Conservation (phyloP, 768 basidiomycete species). For the Russula foetens region DNA sequence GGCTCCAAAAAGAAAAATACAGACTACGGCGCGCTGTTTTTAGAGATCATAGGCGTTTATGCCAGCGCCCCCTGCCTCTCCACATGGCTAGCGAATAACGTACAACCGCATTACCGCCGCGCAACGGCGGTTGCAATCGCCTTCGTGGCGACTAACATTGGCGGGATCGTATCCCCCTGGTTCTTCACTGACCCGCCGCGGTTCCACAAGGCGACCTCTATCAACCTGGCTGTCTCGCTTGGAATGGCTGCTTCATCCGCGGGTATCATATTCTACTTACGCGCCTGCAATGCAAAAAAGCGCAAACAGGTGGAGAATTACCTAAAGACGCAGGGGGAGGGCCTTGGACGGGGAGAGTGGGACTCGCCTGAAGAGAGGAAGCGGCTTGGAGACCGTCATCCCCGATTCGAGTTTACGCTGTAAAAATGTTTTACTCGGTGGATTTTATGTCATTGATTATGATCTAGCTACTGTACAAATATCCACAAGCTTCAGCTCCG, state of each 20-base stretch:
- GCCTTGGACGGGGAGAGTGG: slow-evolving; percentile 6
- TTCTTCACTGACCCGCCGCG: slow-evolving; percentile 13
- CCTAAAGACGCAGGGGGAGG: background rate
- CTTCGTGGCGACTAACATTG: slow-evolving; percentile 19
- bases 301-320: slow-evolving; percentile 5
- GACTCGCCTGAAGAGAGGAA: slow-evolving; percentile 13
- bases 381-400: slow-evolving; percentile 18
- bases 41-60: slow-evolving; percentile 27
- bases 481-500: too few relatives aligned
- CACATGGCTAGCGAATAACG: slow-evolving; percentile 27
- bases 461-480: background rate
- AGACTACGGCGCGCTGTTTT: slow-evolving; percentile 25
- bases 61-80: slow-evolving; percentile 22
- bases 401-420: slow-evolving; percentile 17
- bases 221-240: slow-evolving; percentile 14
- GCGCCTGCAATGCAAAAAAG: slow-evolving; percentile 3
- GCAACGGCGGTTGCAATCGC: slow-evolving; percentile 25
- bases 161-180: slow-evolving; percentile 17
- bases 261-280: slow-evolving; percentile 5
- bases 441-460: background rate
- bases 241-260: background rate
- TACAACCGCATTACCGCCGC: slow-evolving; percentile 28
- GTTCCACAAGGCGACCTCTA: slow-evolving; percentile 13
- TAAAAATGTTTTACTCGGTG: background rate
- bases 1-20: slow-evolving; percentile 17